A percentile compares a stretch with the other conserved stretches of the same genome.
Evolutionary conservation across 176 grass and related monocot genomes (phyloP).

Genomic region (Bolboschoenus planiculmis): DNA sequence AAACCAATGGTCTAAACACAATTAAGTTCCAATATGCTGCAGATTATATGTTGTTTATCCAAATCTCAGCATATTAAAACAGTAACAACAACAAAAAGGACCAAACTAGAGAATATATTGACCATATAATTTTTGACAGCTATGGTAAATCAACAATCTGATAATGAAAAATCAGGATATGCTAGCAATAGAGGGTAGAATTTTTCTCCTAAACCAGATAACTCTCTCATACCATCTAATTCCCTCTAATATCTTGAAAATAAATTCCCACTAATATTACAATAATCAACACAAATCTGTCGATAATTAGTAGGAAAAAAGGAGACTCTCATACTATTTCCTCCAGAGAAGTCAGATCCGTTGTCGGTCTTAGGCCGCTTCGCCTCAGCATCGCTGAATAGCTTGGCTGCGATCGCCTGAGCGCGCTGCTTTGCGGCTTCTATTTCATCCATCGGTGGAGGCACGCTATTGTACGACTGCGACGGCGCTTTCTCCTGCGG

Average conservation of each 20-base stretch:
- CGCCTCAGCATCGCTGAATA: constrained; percentile 86
- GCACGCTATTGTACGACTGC: constrained; percentile 63
- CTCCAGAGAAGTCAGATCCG: constrained; percentile 37
- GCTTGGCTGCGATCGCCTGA: constrained; percentile 82
- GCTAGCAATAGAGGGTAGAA: neutral
- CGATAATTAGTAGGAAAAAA: constrained; percentile 22
- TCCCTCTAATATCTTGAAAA: no score
- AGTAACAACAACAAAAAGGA: neutral
- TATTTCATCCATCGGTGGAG: constrained; percentile 76
- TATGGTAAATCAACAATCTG: neutral
- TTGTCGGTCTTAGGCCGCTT: constrained; percentile 78
- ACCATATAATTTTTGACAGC: neutral
- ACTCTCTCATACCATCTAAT: constrained; percentile 17
- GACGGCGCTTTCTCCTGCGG: constrained; percentile 19
- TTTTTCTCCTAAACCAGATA: neutral
- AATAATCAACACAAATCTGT: neutral
- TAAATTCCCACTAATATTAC: neutral
- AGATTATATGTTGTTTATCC: neutral
- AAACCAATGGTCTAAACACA: neutral
- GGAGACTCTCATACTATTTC: constrained; percentile 27
- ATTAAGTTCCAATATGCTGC: neutral
- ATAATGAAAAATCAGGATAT: neutral
- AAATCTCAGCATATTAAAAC: neutral
- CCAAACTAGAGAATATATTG: neutral
- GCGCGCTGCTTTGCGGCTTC: constrained; percentile 89